phyloP scores from a whole-genome alignment of 108 stramenopile genomes.

The Schizochytrium sp. region DNA sequence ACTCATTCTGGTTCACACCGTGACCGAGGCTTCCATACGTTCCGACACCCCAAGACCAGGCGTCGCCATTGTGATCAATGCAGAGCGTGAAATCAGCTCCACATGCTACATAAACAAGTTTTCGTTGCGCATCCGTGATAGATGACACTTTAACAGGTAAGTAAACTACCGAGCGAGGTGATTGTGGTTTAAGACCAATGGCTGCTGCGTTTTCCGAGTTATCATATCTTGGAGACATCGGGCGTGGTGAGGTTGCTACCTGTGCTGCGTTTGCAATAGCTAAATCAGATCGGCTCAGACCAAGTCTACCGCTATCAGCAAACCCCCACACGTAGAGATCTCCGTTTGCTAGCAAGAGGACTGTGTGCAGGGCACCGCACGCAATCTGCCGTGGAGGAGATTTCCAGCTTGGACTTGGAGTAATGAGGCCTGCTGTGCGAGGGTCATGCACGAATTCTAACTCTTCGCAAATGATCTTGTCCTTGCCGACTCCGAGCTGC shows the following conservation, averaged over 20 bases:
- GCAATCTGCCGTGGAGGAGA: not conserved
- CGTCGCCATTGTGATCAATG: conserved; percentile 44
- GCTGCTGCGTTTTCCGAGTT: no score
- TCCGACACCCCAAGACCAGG: conserved; percentile 47
- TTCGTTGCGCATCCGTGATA: not conserved
- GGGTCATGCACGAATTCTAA: not conserved
- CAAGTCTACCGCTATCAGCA: not conserved
- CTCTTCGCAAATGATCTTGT: not conserved
- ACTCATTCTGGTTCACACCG: conserved; percentile 52
- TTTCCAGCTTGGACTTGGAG: not conserved
- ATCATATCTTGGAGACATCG: no score
- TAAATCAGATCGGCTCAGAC: not conserved
- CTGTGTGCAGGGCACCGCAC: conserved; percentile 53
- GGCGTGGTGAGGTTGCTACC: no score
- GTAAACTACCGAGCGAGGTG: not conserved
- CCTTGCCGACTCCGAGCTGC: conserved; percentile 51
- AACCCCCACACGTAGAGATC: conserved; percentile 37
- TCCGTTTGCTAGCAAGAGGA: conserved; percentile 33
- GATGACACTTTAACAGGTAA: not conserved
- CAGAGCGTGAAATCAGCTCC: conserved; percentile 37
- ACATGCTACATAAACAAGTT: not conserved
- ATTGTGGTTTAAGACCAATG: no score
- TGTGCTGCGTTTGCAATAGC: not conserved
- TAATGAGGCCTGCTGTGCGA: not conserved
- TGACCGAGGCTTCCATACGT: conserved; percentile 56